Conservation (phyloP, 2,329 filamentous ascomycete species). For the Ceratocystiopsis sp. region DNA sequence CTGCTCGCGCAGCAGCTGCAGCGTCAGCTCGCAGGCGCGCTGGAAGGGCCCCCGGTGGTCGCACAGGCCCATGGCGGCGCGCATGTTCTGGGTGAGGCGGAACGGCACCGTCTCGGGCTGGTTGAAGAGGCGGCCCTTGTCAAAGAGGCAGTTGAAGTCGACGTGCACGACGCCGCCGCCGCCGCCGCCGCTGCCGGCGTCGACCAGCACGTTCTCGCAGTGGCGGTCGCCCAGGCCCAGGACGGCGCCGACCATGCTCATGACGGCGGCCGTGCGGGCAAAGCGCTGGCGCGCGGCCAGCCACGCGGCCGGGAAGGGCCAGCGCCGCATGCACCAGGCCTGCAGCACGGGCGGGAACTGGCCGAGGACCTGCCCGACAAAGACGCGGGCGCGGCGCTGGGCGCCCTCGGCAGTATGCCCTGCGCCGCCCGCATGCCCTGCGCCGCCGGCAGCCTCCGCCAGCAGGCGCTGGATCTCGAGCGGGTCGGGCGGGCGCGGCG, state of each 20-base stretch:
- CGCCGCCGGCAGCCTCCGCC: constrained; percentile 34
- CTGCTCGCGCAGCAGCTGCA: constrained; percentile 70
- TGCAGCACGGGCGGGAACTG: constrained; percentile 73
- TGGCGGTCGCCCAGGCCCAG: constrained; percentile 87
- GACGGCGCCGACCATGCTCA: constrained; percentile 98
- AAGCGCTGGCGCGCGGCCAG: constrained; percentile 78
- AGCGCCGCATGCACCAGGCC: constrained; percentile 90
- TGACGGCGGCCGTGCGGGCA: constrained; percentile 86
- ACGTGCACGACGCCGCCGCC: constrained; percentile 96
- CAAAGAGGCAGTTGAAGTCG: constrained; percentile 98
- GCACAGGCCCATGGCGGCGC: constrained; percentile 89
- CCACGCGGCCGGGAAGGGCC: constrained; percentile 84
- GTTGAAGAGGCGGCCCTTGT: constrained; percentile 89
- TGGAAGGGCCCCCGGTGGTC: constrained; percentile 89
- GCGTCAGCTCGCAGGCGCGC: constrained; percentile 74
- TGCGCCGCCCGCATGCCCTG: no score
- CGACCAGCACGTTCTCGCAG: constrained; percentile 89
- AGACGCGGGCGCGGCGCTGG: constrained; percentile 49
- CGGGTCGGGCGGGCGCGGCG: constrained; percentile 56
- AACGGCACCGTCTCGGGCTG: constrained; percentile 93
- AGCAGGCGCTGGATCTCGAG: constrained; percentile 41
- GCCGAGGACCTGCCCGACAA: constrained; percentile 45
- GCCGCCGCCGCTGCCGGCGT: constrained; percentile 84
- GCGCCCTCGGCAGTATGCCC: no score
- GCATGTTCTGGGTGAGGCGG: constrained; percentile 95